phyloP scores from a whole-genome alignment of 176 grass and related monocot genomes.

The Phragmites australis region DNA sequence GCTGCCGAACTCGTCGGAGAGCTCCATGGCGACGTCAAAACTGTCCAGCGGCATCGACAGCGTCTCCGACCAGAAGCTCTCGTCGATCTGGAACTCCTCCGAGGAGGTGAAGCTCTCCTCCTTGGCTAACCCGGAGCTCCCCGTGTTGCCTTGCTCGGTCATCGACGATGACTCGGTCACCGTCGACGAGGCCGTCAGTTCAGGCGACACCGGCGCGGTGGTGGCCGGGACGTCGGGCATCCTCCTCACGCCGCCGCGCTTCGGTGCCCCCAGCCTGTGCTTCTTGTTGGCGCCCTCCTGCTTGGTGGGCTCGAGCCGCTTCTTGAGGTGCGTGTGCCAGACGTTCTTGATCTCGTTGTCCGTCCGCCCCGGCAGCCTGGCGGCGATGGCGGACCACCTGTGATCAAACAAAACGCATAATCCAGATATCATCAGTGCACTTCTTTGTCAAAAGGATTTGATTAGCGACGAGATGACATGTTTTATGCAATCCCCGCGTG shows the following conservation, averaged over 20 bases:
- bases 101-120: slow-evolving; percentile 75
- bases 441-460: not conserved
- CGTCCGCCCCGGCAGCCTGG: slow-evolving; percentile 68
- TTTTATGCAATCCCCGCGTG: slow-evolving; percentile 25
- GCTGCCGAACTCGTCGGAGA: slow-evolving; percentile 14
- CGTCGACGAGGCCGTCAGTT: slow-evolving; percentile 56
- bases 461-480: not conserved
- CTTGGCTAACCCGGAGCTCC: slow-evolving; percentile 40
- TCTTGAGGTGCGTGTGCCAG: slow-evolving; percentile 95
- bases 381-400: slow-evolving; percentile 88
- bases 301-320: slow-evolving; percentile 45
- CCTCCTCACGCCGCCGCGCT: slow-evolving; percentile 17
- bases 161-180: slow-evolving; percentile 51
- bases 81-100: slow-evolving; percentile 80
- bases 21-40: slow-evolving; percentile 28
- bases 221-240: not conserved
- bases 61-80: slow-evolving; percentile 88
- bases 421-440: slow-evolving; percentile 23
- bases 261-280: slow-evolving; percentile 21
- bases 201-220: slow-evolving; percentile 37
- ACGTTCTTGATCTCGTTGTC: slow-evolving; percentile 98
- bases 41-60: slow-evolving; percentile 54
- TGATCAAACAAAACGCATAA: not conserved
- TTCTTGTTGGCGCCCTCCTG: slow-evolving; percentile 27
- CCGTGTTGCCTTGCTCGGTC: slow-evolving; percentile 42